Evolutionary conservation across 768 basidiomycete genomes (phyloP).

Genomic region (Lentinula guzmanii): DNA sequence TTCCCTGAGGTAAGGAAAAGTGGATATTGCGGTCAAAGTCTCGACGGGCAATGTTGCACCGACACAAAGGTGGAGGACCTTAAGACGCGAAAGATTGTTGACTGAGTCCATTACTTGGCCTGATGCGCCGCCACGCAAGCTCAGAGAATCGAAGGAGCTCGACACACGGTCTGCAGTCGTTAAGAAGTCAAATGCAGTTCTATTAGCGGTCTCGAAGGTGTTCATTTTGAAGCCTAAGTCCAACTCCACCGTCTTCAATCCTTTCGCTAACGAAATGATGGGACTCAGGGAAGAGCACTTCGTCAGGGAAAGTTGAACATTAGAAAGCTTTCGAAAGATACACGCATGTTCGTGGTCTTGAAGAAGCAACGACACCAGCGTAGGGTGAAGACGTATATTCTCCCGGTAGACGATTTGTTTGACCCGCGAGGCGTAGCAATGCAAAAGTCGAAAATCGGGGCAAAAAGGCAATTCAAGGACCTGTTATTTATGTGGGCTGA

Average conservation of each 20-base stretch:
- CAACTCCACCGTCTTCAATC: conserved; percentile 23
- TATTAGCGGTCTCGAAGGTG: conserved; percentile 10
- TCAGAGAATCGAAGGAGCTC: conserved; percentile 25
- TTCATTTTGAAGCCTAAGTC: conserved; percentile 32
- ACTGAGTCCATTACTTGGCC: conserved; percentile 24
- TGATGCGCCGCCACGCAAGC: conserved; percentile 31
- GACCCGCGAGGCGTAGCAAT: conserved; percentile 29
- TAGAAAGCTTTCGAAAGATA: conserved; percentile 21
- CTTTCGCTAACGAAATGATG: conserved; percentile 26
- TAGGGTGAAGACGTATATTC: conserved; percentile 17
- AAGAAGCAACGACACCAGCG: conserved; percentile 16
- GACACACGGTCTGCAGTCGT: conserved; percentile 22
- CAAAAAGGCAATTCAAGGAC: background rate
- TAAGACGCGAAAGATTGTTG: conserved; percentile 24
- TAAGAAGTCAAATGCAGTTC: conserved; percentile 20
- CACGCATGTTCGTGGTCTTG: conserved; percentile 1
- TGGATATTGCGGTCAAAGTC: conserved; percentile 29
- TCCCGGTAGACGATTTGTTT: conserved; percentile 28
- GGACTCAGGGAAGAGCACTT: conserved; percentile 19
- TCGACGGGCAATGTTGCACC: conserved; percentile 29
- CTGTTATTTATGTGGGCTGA: background rate
- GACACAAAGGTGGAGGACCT: conserved; percentile 31
- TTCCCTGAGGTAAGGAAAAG: conserved; percentile 29
- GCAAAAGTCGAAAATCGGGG: conserved; percentile 20
- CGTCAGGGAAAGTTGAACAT: conserved; percentile 22